Percentiles rank a stretch among this genome's conserved stretches.
phyloP scores from a whole-genome alignment of 1,284 basidiomycete species.

The Amylostereum areolatum region DNA sequence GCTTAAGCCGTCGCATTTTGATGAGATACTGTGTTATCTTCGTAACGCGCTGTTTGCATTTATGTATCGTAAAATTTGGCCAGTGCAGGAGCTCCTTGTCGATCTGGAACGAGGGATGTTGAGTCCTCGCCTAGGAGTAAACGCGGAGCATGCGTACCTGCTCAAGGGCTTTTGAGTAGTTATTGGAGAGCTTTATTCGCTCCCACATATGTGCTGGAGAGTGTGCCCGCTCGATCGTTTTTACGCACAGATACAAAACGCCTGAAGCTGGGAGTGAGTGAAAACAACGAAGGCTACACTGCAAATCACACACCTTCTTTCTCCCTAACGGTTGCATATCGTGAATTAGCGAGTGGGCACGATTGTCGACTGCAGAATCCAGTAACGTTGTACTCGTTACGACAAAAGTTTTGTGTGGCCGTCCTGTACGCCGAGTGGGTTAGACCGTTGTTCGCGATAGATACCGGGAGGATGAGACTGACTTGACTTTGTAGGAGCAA shows the following conservation, averaged over 20 bases:
- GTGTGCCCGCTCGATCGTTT: conserved; percentile 97
- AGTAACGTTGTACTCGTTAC: conserved; percentile 98
- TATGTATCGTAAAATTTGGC: conserved; percentile 97
- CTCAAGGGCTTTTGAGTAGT: conserved; percentile 92
- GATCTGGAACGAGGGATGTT: conserved; percentile 47
- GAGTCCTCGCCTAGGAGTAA: not conserved
- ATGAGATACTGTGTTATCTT: conserved; percentile 99
- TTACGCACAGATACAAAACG: conserved; percentile 92
- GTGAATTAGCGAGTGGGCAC: conserved; percentile 94
- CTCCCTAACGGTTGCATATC: conserved; percentile 96
- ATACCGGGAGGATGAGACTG: too few relatives aligned
- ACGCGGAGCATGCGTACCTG: conserved; percentile 49
- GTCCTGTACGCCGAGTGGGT: conserved; percentile 48
- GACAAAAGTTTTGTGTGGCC: conserved; percentile 93
- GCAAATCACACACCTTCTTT: conserved; percentile 66
- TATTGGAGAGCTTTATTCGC: conserved; percentile 86
- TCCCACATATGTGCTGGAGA: conserved; percentile 98
- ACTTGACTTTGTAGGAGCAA: conserved; percentile 99
- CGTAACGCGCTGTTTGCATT: conserved; percentile 98
- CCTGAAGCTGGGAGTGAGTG: conserved; percentile 39
- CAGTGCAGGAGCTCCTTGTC: conserved; percentile 95
- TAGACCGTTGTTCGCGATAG: too few relatives aligned
- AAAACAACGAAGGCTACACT: not conserved
- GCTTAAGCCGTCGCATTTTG: conserved; percentile 89
- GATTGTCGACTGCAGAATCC: conserved; percentile 96